Evolutionary conservation across 768 basidiomycete species (phyloP), one percentile per base, ranked within the genome.

Genomic region (Neoboletus magnificus): DNA sequence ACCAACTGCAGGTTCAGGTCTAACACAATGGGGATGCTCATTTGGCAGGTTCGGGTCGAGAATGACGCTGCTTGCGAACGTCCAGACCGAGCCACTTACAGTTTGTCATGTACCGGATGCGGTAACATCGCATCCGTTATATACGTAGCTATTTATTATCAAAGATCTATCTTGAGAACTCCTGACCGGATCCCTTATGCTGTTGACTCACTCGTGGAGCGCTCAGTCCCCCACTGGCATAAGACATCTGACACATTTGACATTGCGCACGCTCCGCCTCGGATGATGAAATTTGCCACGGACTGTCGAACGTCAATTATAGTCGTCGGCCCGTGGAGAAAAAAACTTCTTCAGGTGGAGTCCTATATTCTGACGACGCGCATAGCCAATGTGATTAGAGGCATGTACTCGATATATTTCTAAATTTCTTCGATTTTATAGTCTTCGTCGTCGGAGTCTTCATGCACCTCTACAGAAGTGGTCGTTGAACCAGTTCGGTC

Each of bases 391-490:
- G 42, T 46, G 55, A 60, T 59, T 50, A 39, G 50, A 49, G 37
- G 41, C 46, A 43, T 50, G 59, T 59, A 61, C 48, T 56, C 52
- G 48, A 58, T 62, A 54, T 52, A 60, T 53, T 49, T 59, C 69
- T 79, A 92, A 43, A 93, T 79, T 72, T 92, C 91, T 57, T 89
- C 82, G 52, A 93, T 89, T 62, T 74, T 82, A 65, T 80, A 75
- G 63, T 91, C 89, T 56, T 89, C 88, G 45, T 86, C 84, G 50
- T 86, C 83, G 22, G 67, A 66, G 12, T 55, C 67, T 62, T 66
- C 66, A 12, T 62, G 62, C 52, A 62, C 53, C 64, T 58, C 63
- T 41, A 59, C 60, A 22, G 54, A 54, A 25, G 48, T 37, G 4
- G 50, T 59, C 48, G 59, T 60, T 6, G 67, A 57, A 45, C 70